Evolutionary conservation across 2,329 filamentous ascomycete species (phyloP).

Genomic region (Cryphonectria nitschkei): DNA sequence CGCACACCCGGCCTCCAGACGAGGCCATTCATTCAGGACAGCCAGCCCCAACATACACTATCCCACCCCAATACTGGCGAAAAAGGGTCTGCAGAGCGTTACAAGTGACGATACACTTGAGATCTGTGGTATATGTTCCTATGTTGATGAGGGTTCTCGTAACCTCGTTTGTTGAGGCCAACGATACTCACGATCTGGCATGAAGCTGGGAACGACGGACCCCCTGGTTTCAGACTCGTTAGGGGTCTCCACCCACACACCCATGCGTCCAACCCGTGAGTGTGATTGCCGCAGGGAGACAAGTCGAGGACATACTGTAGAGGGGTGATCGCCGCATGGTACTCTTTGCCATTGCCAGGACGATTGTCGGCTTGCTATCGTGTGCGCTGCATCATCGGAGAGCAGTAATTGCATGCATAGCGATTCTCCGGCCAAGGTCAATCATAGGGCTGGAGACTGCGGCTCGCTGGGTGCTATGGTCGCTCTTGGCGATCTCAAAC

Average conservation of each 20-base stretch:
- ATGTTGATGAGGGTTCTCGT: background rate
- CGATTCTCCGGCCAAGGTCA: background rate
- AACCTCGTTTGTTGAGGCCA: background rate
- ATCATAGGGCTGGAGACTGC: background rate
- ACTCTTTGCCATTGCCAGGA: background rate
- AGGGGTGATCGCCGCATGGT: background rate
- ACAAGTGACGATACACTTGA: background rate
- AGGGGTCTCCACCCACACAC: constrained; percentile 1
- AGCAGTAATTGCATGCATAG: background rate
- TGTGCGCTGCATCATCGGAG: background rate
- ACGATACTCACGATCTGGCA: background rate
- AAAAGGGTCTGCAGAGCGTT: background rate
- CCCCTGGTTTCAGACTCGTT: constrained; percentile 11
- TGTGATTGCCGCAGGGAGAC: background rate
- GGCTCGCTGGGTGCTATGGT: background rate
- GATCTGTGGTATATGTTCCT: background rate
- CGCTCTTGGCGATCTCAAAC: background rate
- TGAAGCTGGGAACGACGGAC: background rate
- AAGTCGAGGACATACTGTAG: background rate
- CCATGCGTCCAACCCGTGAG: background rate
- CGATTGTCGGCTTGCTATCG: background rate
- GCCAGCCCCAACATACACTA: background rate
- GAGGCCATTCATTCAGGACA: background rate
- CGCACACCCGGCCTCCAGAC: background rate
- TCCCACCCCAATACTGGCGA: background rate